phyloP scores from a whole-genome alignment of 345 rosid genomes.

The Boechera stricta region DNA sequence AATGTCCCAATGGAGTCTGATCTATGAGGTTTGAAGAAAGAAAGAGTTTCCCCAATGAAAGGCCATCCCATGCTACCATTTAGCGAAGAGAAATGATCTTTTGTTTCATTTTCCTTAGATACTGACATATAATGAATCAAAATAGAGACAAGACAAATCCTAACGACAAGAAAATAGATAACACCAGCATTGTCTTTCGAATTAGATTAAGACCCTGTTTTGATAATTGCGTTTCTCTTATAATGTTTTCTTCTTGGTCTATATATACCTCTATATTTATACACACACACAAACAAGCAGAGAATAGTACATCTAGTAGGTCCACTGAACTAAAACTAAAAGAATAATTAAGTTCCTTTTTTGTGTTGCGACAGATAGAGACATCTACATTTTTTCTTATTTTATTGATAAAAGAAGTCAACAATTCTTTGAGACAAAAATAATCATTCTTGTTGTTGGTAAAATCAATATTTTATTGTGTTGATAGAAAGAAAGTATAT shows the following conservation, averaged over 20 bases:
- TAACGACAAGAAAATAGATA: conserved; percentile 31
- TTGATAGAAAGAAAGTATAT: background rate
- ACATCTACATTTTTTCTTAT: too few relatives aligned
- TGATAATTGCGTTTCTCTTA: conserved; percentile 2
- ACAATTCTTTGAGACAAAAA: too few relatives aligned
- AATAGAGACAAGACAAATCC: conserved; percentile 35
- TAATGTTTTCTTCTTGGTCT: conserved; percentile 16
- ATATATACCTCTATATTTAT: background rate
- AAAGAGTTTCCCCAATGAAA: conserved; percentile 68
- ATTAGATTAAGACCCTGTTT: conserved; percentile 10
- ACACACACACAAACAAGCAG: conserved; percentile 4
- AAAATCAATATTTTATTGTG: background rate
- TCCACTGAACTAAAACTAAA: background rate
- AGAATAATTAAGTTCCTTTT: background rate
- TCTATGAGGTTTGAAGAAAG: conserved; percentile 79
- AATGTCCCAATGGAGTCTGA: conserved; percentile 69
- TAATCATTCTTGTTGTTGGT: too few relatives aligned
- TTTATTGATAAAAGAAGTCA: too few relatives aligned
- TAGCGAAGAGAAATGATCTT: conserved; percentile 44
- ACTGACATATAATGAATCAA: conserved; percentile 14
- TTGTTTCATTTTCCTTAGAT: conserved; percentile 18
- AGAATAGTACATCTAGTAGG: background rate
- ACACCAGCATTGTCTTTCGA: conserved; percentile 32
- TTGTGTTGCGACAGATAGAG: background rate
- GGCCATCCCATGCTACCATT: conserved; percentile 86